Conservation (phyloP, 2,329 filamentous ascomycete species). For the Sclerotinia sclerotiorum region DNA sequence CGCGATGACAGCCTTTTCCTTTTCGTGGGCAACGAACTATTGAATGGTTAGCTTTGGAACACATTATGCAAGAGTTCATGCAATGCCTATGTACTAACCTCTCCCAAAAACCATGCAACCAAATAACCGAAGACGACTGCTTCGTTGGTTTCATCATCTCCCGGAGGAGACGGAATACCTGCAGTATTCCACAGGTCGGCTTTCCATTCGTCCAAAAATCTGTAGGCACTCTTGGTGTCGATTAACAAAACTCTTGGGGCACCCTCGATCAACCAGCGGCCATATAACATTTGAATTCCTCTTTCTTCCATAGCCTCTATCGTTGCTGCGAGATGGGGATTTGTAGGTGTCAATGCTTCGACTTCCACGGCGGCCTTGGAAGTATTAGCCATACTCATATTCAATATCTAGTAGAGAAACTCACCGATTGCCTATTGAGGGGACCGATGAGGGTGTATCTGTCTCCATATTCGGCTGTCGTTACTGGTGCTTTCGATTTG, state of each 20-base stretch:
- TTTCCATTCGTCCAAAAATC: slow-evolving; percentile 95
- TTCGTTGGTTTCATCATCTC: slow-evolving; percentile 94
- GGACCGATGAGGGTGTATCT: slow-evolving; percentile 94
- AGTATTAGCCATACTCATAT: slow-evolving; percentile 31
- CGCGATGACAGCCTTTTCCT: slow-evolving; percentile 86
- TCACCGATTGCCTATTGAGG: slow-evolving; percentile 84
- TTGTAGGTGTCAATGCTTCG: slow-evolving; percentile 83
- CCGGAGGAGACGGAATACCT: slow-evolving; percentile 88
- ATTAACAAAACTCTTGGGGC: slow-evolving; percentile 91
- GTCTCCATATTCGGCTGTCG: slow-evolving; percentile 97
- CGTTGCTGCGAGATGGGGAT: slow-evolving; percentile 74
- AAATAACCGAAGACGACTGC: slow-evolving; percentile 97
- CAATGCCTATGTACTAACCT: slow-evolving; percentile 57
- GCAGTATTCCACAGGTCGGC: slow-evolving; percentile 89
- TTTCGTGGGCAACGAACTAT: slow-evolving; percentile 92
- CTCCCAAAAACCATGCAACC: slow-evolving; percentile 96
- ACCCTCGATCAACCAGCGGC: slow-evolving; percentile 95
- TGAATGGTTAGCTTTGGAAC: slow-evolving; percentile 25
- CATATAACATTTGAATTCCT: slow-evolving; percentile 87
- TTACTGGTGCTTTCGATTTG: slow-evolving; percentile 98
- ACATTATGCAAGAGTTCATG: neutral
- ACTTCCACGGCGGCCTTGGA: slow-evolving; percentile 91
- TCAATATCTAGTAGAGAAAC: slow-evolving; percentile 39
- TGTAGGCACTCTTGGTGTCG: slow-evolving; percentile 90
- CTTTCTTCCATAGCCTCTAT: slow-evolving; percentile 92